A percentile compares a stretch with the other conserved stretches of the same genome.
phyloP scores from a whole-genome alignment of 208 protist species.

The Leishmania aethiopica region DNA sequence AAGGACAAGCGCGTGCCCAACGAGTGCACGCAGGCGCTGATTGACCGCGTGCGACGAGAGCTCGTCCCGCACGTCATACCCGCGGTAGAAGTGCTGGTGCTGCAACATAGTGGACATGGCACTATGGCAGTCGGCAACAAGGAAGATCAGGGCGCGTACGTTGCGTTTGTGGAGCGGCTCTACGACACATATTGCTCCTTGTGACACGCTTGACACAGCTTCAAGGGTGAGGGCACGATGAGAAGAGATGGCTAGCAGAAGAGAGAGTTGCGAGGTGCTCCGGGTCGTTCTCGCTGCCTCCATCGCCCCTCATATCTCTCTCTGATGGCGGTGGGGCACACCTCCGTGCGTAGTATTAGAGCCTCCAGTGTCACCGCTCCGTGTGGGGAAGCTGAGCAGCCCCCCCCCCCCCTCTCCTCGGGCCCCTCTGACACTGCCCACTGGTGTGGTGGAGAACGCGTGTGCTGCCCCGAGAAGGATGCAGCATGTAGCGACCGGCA shows the following conservation, averaged over 20 bases:
- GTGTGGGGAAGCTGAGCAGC: neutral
- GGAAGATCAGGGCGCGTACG: conserved; percentile 86
- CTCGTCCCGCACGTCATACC: conserved; percentile 76
- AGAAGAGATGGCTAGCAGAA: neutral
- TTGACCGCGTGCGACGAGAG: conserved; percentile 53
- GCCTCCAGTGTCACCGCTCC: neutral
- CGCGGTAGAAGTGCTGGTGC: conserved; percentile 77
- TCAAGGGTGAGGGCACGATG: neutral
- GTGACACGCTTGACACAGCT: neutral
- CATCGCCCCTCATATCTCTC: neutral
- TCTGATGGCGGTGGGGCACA: neutral
- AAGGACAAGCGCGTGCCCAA: conserved; percentile 77
- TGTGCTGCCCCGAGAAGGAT: neutral
- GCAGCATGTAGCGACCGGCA: neutral
- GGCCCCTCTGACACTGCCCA: neutral
- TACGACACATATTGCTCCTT: conserved; percentile 75
- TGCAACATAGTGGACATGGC: conserved; percentile 76
- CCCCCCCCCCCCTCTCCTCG: no score
- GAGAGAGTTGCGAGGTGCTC: neutral
- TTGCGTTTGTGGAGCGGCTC: conserved; percentile 75
- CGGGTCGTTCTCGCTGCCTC: neutral
- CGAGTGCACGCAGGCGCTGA: conserved; percentile 64
- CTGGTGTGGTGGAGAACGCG: neutral
- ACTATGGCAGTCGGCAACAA: conserved; percentile 73
- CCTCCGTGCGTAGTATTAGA: neutral